phyloP scores from a whole-genome alignment of 148 eudicot genomes.

The Fagopyrum esculentum region DNA sequence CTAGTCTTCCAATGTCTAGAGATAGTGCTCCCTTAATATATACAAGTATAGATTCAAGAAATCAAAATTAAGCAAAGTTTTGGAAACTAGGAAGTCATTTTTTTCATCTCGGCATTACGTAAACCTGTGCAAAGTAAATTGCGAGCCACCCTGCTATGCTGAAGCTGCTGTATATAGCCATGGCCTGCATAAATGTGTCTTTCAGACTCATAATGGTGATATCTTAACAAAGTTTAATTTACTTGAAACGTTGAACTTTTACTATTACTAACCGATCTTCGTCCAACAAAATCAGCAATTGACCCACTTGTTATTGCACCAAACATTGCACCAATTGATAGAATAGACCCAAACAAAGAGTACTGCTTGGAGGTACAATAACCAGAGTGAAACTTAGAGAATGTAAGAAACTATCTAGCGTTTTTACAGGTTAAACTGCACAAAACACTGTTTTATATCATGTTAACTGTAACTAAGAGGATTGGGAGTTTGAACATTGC shows the following conservation, averaged over 20 bases:
- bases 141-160: constrained; percentile 87
- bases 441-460: too few relatives aligned
- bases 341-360: constrained; percentile 63
- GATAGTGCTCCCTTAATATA: constrained; percentile 34
- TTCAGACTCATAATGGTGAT: neutral
- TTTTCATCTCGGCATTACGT: too few relatives aligned
- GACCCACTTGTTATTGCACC: constrained; percentile 68
- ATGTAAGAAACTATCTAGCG: neutral
- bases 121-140: constrained; percentile 78
- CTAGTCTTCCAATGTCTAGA: constrained; percentile 75
- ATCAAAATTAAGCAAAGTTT: neutral
- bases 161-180: constrained; percentile 57
- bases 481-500: too few relatives aligned
- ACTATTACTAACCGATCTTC: constrained; percentile 48
- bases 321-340: constrained; percentile 69
- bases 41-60: neutral
- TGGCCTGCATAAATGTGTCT: constrained; percentile 42
- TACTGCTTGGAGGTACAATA: constrained; percentile 26
- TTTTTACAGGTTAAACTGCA: too few relatives aligned
- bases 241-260: neutral
- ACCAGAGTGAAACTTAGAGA: neutral
- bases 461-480: too few relatives aligned
- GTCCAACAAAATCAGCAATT: constrained; percentile 52
- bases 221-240: neutral
- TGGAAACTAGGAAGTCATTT: neutral